Evolutionary conservation across 2,329 filamentous ascomycete species (phyloP).

Genomic region (Colletotrichum musae): DNA sequence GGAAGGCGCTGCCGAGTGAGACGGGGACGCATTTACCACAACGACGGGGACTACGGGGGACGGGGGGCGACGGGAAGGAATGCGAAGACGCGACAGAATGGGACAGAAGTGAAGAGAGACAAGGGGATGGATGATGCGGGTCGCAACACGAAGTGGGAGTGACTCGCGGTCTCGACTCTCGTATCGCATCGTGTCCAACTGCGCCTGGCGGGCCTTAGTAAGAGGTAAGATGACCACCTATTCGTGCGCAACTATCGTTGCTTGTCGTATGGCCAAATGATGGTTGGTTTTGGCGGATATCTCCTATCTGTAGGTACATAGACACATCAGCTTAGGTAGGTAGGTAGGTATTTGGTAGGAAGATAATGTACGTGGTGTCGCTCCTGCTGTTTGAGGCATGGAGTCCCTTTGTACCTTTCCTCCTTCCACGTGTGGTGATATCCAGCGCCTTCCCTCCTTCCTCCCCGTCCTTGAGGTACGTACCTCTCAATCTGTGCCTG

Average conservation of each 20-base stretch:
- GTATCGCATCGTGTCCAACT: conserved; percentile 19
- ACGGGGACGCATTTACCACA: background rate
- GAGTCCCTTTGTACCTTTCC: background rate
- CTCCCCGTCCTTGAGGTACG: no score
- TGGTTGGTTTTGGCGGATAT: no score
- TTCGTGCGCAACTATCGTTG: background rate
- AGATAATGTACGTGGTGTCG: background rate
- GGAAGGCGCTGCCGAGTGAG: conserved; percentile 27
- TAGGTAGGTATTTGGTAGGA: background rate
- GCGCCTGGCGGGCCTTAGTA: conserved; percentile 6
- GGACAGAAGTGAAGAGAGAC: no score
- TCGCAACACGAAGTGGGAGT: background rate
- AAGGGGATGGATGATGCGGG: no score
- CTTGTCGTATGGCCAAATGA: no score
- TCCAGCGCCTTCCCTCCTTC: no score
- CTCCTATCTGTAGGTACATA: no score
- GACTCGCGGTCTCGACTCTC: conserved; percentile 17
- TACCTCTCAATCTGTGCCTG: background rate
- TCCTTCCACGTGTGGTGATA: conserved; percentile 14
- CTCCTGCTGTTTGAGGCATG: no score
- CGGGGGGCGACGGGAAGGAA: background rate
- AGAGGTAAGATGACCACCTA: conserved; percentile 9
- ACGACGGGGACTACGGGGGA: conserved; percentile 1
- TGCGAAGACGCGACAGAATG: background rate
- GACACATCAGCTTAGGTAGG: no score